Base-by-base conservation (phyloP, 345 rosid species). In the Eucalyptus albens region DNA sequence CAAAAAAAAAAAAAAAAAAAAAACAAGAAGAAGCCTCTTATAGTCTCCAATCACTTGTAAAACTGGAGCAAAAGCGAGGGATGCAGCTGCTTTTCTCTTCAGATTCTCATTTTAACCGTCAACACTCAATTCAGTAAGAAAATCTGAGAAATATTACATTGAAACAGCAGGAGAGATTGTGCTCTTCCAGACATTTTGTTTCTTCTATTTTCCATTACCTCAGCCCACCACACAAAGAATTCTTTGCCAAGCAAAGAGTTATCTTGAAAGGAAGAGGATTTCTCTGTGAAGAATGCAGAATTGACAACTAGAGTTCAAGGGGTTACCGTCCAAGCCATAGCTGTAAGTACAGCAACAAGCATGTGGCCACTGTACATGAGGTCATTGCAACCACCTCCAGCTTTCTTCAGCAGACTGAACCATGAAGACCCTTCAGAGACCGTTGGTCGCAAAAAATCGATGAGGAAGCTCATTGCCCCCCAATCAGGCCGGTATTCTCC, bases 371-470 rank as follows among this genome's bases (percentile, higher is more conserved):
- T 97, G 92, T 95, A 97, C 87, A 97, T 50, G 87, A 97, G 98
- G 90, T 97, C 99, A 93, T 97, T 97, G 96, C 99, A 97, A 89
- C 99, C 99, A 44, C 99, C 99, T 86, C 98, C 96, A 24, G 99
- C 99, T 94, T 93, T 94, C 94, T 93, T 97, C 88, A 97, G 94
- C 47, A 96, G 89, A 94, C 93, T 89, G 91, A 88, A 94, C 99
- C 99, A 97, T 17, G 98, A 92, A 26, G 97, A 91, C 86, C 96
- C 98, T 92, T 94, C 96, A 4, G 94, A 90, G 50, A 89, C 55
- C n/a, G 92, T 94, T 13, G 99, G 99, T 90, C 99, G 93, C 88
- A 97, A 92, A 93, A 97, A 96, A 90, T 97, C 96, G 67, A 93
- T 91, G 8, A 97, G 94, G 93, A 97, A 97, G 91, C 94, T 94